Conservation (phyloP, 495 filamentous ascomycete species). For the Platismatia glauca region DNA sequence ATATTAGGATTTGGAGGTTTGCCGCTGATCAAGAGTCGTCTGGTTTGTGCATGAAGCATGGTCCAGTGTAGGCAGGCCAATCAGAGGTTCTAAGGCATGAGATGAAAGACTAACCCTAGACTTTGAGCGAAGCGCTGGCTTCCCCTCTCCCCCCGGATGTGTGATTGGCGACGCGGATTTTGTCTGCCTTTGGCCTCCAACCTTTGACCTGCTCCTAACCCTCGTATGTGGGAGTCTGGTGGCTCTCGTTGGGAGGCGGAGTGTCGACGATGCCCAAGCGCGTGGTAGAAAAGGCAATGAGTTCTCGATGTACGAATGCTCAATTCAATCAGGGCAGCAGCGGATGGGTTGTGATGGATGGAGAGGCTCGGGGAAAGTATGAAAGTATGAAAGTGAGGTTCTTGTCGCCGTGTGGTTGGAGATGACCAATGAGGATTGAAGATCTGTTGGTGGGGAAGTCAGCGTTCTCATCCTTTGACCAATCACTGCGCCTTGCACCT, state of each 20-base stretch:
- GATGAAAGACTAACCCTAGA: conserved; percentile 13
- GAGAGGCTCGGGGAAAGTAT: conserved; percentile 4
- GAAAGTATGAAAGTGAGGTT: background rate
- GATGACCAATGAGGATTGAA: conserved; percentile 13
- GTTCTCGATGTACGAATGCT: background rate
- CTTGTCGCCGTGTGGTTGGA: conserved; percentile 7
- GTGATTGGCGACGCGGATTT: conserved; percentile 14
- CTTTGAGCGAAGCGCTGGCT: conserved; percentile 19
- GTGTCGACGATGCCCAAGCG: background rate
- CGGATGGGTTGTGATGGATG: conserved; percentile 7
- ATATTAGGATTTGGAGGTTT: conserved; percentile 27
- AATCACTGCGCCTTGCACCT: conserved; percentile 7
- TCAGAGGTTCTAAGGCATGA: background rate
- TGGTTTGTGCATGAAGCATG: conserved; percentile 36
- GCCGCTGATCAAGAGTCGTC: conserved; percentile 33
- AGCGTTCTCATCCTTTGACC: conserved; percentile 7
- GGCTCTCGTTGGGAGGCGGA: background rate
- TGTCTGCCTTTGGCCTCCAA: conserved; percentile 5
- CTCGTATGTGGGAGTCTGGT: background rate
- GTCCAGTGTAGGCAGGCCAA: conserved; percentile 26
- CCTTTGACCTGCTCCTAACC: conserved; percentile 1
- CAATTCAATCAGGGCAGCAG: background rate
- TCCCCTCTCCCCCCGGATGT: conserved; percentile 11
- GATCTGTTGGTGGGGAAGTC: conserved; percentile 18
- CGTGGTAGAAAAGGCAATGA: background rate